Conservation (phyloP, 2,329 filamentous ascomycete species). For the Bipolaris zeicola region DNA sequence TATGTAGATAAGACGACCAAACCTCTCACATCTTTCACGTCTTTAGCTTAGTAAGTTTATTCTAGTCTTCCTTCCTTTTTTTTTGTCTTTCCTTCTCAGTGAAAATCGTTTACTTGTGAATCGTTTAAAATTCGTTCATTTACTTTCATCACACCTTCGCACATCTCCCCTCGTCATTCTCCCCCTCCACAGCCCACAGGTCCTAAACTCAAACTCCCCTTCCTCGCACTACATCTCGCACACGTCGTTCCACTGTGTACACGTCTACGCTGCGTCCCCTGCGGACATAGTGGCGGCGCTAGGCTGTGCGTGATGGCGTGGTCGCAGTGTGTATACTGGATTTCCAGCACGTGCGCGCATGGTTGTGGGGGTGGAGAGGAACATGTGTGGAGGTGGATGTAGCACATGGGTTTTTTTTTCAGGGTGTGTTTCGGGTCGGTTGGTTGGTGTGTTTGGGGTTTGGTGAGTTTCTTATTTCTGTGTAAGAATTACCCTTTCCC, state of each 20-base stretch:
- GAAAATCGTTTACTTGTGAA: not conserved
- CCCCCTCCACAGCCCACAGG: not conserved
- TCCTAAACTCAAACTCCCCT: constrained; percentile 25
- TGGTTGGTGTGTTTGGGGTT: not conserved
- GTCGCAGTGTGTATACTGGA: constrained; percentile 28
- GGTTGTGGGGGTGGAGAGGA: not conserved
- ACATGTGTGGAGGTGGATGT: constrained; percentile 31
- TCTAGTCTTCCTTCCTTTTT: no score
- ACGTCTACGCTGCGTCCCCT: constrained; percentile 27
- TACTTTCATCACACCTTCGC: not conserved
- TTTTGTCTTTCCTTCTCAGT: no score
- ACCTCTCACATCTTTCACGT: no score
- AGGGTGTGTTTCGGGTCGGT: not conserved
- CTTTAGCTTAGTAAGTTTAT: not conserved
- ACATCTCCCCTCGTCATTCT: not conserved
- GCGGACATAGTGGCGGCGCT: constrained; percentile 29
- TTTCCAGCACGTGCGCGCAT: constrained; percentile 21
- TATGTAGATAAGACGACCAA: no score
- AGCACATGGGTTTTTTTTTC: constrained; percentile 26
- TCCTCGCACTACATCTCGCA: constrained; percentile 15
- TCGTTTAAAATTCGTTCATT: not conserved
- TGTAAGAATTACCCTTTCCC: no score
- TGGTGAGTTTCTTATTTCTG: not conserved
- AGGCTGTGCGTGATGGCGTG: constrained; percentile 29
- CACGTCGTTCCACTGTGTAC: constrained; percentile 10